These are phyloP conservation scores for Zalaria obscura DNA, from an alignment of 2,329 filamentous ascomycete species.

Conservation along the genomic window DNA sequence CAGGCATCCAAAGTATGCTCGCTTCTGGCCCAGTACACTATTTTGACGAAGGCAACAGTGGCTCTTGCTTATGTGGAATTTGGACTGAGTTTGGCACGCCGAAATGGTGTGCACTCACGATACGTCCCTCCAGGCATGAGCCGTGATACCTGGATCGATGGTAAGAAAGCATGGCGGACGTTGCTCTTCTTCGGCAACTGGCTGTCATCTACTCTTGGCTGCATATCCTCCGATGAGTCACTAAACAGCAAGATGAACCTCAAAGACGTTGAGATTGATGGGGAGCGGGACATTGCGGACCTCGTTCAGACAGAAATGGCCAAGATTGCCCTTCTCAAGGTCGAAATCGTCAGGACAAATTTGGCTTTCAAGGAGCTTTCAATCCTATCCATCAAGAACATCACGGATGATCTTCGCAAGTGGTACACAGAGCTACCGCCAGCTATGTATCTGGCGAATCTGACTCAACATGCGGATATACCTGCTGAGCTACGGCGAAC, in stretches of 20 bases:
- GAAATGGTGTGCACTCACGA: neutral
- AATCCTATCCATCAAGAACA: neutral
- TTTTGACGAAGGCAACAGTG: slow-evolving; percentile 4
- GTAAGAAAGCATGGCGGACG: slow-evolving; percentile 1
- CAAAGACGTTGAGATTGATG: neutral
- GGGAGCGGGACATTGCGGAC: neutral
- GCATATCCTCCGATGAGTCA: neutral
- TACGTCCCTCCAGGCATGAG: neutral
- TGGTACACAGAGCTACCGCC: slow-evolving; percentile 1
- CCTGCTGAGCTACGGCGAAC: slow-evolving; percentile 1
- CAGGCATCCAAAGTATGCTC: slow-evolving; percentile 1
- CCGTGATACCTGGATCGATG: neutral
- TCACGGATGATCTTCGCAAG: slow-evolving; percentile 1
- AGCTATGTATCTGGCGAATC: neutral
- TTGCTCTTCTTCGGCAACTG: slow-evolving; percentile 2
- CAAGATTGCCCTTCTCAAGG: slow-evolving; percentile 2
- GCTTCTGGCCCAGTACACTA: slow-evolving; percentile 1
- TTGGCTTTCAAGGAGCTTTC: slow-evolving; percentile 1
- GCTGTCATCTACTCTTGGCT: slow-evolving; percentile 4
- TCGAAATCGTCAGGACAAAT: slow-evolving; percentile 2
- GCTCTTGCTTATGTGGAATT: neutral
- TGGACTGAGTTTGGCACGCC: slow-evolving; percentile 1
- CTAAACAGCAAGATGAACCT: no score
- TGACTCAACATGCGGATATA: no score
- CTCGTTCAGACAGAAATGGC: slow-evolving; percentile 3